These are phyloP conservation scores for Peronosclerospora sorghi DNA, from an alignment of 352 stramenopile species.

Conservation along the genomic window DNA sequence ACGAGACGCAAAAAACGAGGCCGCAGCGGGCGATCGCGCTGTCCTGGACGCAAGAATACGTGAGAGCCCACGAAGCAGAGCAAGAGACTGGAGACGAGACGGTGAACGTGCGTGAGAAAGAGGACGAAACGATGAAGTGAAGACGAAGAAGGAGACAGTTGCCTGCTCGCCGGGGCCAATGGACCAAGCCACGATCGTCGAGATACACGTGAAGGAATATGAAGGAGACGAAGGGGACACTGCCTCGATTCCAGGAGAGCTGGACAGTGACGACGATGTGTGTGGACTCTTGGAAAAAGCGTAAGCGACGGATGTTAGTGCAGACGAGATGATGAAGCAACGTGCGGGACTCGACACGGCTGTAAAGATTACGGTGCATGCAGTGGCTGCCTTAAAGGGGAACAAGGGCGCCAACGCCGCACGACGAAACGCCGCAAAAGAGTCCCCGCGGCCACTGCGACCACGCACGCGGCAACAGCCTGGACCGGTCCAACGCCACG, in stretches of 20 bases:
- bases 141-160: slow-evolving; percentile 37
- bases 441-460: slow-evolving; percentile 9
- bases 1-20: slow-evolving; percentile 8
- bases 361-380: slow-evolving; percentile 13
- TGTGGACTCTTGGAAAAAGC: slow-evolving; percentile 33
- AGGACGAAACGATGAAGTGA: slow-evolving; percentile 39
- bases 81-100: slow-evolving; percentile 22
- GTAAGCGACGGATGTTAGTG: slow-evolving; percentile 21
- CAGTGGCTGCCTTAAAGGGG: slow-evolving; percentile 11
- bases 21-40: slow-evolving; percentile 22
- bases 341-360: slow-evolving; percentile 20
- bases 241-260: no score
- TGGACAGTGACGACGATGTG: slow-evolving; percentile 30
- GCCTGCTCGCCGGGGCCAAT: no score
- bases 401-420: slow-evolving; percentile 23
- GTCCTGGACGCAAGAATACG: slow-evolving; percentile 70
- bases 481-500: slow-evolving; percentile 82
- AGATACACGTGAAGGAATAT: no score
- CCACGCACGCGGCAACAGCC: slow-evolving; percentile 6
- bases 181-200: no score
- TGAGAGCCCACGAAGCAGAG: slow-evolving; percentile 38
- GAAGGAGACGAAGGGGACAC: no score
- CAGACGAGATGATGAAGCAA: slow-evolving; percentile 33
- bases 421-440: slow-evolving; percentile 26
- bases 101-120: slow-evolving; percentile 36